These are phyloP conservation scores for Apiospora arundinis DNA, from an alignment of 2,329 filamentous ascomycete species.

Conservation along the genomic window DNA sequence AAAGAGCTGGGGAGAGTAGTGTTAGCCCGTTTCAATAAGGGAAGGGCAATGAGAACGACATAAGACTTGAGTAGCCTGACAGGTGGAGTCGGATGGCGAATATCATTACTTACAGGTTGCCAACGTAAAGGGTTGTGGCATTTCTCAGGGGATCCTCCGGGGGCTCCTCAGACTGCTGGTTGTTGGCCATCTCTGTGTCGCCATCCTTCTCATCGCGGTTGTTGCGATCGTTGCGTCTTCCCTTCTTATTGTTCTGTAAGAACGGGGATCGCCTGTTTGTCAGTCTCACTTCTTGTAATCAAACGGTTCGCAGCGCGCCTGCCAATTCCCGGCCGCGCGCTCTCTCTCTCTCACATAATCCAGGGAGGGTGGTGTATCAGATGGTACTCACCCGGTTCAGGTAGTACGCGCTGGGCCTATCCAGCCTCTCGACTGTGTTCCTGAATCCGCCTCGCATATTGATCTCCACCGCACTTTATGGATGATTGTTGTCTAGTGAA, in stretches of 20 bases:
- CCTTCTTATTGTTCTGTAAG: constrained; percentile 66
- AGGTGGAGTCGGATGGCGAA: neutral
- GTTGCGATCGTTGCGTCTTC: constrained; percentile 62
- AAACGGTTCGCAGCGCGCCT: neutral
- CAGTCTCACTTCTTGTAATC: neutral
- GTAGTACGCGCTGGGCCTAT: constrained; percentile 95
- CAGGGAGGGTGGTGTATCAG: neutral
- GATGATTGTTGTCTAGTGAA: constrained; percentile 1
- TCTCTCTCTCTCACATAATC: no score
- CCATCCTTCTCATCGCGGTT: constrained; percentile 60
- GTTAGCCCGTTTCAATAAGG: constrained; percentile 22
- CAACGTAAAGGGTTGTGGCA: constrained; percentile 95
- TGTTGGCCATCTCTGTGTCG: constrained; percentile 51
- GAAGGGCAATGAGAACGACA: neutral
- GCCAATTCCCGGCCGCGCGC: neutral
- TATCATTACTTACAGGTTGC: constrained; percentile 75
- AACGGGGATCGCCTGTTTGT: neutral
- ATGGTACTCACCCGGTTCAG: constrained; percentile 70
- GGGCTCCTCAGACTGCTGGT: constrained; percentile 56
- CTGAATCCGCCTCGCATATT: constrained; percentile 55
- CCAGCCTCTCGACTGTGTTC: constrained; percentile 87
- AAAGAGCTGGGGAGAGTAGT: constrained; percentile 69
- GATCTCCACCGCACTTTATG: constrained; percentile 19
- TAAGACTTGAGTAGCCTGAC: neutral
- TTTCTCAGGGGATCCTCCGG: constrained; percentile 79